Conservation (phyloP, 306 rosid genomes). For the Cucurbita argyrosperma region DNA sequence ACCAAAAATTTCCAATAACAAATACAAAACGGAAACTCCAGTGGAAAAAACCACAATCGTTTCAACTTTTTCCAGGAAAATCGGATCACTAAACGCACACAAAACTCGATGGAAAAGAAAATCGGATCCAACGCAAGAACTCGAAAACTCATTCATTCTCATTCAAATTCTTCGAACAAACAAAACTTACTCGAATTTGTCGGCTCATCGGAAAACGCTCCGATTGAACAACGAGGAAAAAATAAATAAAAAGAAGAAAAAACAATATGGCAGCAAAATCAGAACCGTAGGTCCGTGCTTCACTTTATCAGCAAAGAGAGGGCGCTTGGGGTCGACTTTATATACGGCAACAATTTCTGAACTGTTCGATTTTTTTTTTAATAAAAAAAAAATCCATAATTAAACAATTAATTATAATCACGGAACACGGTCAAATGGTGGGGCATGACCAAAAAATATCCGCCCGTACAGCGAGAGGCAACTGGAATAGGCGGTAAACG, state of each 20-base stretch:
- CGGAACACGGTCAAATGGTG: neutral
- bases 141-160: neutral
- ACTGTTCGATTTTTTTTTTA: neutral
- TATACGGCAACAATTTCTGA: neutral
- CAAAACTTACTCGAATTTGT: neutral
- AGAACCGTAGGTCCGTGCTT: neutral
- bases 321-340: neutral
- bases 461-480: neutral
- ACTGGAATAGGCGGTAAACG: conserved; percentile 4
- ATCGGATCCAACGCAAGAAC: conserved; percentile 1
- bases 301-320: neutral
- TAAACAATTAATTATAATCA: neutral
- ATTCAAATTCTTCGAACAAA: neutral
- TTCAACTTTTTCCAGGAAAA: neutral
- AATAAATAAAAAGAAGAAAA: neutral
- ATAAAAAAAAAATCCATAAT: neutral
- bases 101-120: neutral
- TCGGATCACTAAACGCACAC: neutral
- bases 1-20: neutral
- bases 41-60: neutral
- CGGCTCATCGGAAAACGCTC: neutral
- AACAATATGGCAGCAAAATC: neutral
- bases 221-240: neutral
- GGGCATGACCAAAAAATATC: neutral
- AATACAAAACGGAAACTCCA: neutral